Evolutionary conservation across 176 grass and related monocot genomes (phyloP).

Genomic region (Dendrocalamus sinicus): DNA sequence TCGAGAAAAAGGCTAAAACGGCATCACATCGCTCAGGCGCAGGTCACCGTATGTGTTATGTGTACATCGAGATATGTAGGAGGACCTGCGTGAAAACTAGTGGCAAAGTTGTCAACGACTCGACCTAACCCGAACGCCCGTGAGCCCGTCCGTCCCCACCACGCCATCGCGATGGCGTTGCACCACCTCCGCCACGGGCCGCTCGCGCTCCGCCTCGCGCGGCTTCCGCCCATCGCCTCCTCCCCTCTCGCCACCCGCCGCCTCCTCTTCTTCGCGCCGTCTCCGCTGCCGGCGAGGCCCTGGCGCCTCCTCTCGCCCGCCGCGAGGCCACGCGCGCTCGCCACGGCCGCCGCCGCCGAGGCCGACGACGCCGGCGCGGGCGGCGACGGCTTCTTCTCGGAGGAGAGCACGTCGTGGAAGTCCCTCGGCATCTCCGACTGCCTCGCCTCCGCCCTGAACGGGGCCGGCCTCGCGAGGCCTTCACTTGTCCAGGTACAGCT

Average conservation of each 20-base stretch:
- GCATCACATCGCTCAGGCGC: no score
- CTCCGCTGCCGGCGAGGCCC: not conserved
- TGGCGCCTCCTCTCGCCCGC: conserved; percentile 29
- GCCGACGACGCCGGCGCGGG: not conserved
- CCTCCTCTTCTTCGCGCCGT: conserved; percentile 32
- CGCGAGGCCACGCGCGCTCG: conserved; percentile 50
- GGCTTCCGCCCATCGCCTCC: conserved; percentile 29
- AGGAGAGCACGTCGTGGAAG: conserved; percentile 68
- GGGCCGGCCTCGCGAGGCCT: conserved; percentile 53
- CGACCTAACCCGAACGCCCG: no score
- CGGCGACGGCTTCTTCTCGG: conserved; percentile 67
- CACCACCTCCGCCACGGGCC: conserved; percentile 68
- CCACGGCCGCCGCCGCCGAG: conserved; percentile 46
- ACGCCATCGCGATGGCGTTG: conserved; percentile 51
- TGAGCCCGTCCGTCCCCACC: not conserved
- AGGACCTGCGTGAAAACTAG: no score
- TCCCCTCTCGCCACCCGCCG: conserved; percentile 21
- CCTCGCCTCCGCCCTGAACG: conserved; percentile 46
- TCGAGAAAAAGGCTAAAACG: no score
- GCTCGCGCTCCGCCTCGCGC: conserved; percentile 54
- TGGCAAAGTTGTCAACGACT: not conserved
- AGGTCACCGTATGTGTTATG: no score
- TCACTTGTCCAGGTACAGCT: conserved; percentile 70
- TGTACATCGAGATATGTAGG: no score
- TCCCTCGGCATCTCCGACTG: conserved; percentile 71